These are phyloP conservation scores for Scolecobasidium constrictum DNA, from an alignment of 2,329 filamentous ascomycete species.

Conservation along the genomic window DNA sequence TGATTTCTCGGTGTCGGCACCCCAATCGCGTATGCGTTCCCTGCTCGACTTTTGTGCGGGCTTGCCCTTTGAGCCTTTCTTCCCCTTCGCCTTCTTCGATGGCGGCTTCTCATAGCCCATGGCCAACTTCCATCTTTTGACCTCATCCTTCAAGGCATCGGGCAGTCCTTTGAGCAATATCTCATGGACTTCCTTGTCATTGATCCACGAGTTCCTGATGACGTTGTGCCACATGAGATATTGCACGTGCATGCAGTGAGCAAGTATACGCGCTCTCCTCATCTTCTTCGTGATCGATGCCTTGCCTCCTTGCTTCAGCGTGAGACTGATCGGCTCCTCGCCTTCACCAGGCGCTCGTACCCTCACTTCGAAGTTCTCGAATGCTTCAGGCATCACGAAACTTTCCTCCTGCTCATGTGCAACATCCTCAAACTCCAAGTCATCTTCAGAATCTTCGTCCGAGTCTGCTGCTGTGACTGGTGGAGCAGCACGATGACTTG, in stretches of 20 bases:
- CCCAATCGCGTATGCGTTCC: conserved; percentile 52
- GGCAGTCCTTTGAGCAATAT: conserved; percentile 66
- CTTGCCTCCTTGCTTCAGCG: conserved; percentile 39
- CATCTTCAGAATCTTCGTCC: conserved; percentile 52
- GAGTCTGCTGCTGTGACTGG: too few relatives aligned
- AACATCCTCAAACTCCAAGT: conserved; percentile 49
- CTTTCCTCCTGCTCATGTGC: conserved; percentile 18
- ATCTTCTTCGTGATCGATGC: conserved; percentile 83
- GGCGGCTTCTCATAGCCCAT: conserved; percentile 43
- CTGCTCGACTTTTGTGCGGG: conserved; percentile 20
- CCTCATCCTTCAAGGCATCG: conserved; percentile 55
- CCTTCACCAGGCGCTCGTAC: conserved; percentile 5
- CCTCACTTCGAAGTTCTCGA: conserved; percentile 15
- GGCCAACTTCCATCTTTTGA: conserved; percentile 61
- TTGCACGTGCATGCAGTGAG: conserved; percentile 84
- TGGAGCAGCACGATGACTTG: conserved; percentile 37
- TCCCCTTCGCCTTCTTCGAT: conserved; percentile 31
- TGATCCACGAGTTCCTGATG: conserved; percentile 72
- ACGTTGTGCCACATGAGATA: conserved; percentile 83
- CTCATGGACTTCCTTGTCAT: conserved; percentile 64
- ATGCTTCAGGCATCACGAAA: not conserved
- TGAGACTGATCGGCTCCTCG: conserved; percentile 27
- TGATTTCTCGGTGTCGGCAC: conserved; percentile 53
- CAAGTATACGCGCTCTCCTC: conserved; percentile 62
- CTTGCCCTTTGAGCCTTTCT: conserved; percentile 24